Conservation (phyloP, 306 rosid species). For the Sicyos edulis region DNA sequence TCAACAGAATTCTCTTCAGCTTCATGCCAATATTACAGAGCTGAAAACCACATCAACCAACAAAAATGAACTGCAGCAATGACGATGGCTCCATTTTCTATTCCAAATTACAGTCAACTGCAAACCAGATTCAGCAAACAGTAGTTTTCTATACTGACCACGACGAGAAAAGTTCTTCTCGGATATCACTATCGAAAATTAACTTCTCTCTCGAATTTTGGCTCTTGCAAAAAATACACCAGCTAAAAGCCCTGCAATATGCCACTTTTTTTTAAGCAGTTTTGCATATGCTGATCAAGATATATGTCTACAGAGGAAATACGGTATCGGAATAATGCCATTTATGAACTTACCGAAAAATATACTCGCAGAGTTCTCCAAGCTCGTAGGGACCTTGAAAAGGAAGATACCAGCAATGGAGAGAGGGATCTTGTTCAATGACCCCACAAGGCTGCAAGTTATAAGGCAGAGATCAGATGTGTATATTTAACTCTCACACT, state of each 20-base stretch:
- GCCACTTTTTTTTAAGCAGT: constrained; percentile 19
- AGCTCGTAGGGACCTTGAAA: constrained; percentile 86
- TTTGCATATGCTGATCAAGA: constrained; percentile 19
- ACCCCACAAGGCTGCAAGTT: constrained; percentile 85
- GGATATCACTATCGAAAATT: constrained; percentile 27
- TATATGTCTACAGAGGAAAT: not conserved
- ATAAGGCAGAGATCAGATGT: constrained; percentile 28
- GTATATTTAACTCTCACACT: not conserved
- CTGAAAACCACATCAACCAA: constrained; percentile 7
- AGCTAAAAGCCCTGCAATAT: constrained; percentile 75
- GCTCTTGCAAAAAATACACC: constrained; percentile 95
- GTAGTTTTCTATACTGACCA: not conserved
- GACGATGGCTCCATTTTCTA: constrained; percentile 2
- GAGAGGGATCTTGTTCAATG: constrained; percentile 95
- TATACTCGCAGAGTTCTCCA: constrained; percentile 88
- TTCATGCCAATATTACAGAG: constrained; percentile 16
- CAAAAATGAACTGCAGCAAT: not conserved
- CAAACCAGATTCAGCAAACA: constrained; percentile 1
- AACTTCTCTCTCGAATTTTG: constrained; percentile 72
- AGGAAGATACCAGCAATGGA: constrained; percentile 85
- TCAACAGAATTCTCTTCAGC: constrained; percentile 8
- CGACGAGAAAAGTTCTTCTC: not conserved
- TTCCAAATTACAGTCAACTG: not conserved
- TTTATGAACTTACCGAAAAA: constrained; percentile 58
- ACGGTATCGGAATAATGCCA: not conserved